phyloP scores from a whole-genome alignment of 2,329 filamentous ascomycete species.

The Trichophaea hybrida region DNA sequence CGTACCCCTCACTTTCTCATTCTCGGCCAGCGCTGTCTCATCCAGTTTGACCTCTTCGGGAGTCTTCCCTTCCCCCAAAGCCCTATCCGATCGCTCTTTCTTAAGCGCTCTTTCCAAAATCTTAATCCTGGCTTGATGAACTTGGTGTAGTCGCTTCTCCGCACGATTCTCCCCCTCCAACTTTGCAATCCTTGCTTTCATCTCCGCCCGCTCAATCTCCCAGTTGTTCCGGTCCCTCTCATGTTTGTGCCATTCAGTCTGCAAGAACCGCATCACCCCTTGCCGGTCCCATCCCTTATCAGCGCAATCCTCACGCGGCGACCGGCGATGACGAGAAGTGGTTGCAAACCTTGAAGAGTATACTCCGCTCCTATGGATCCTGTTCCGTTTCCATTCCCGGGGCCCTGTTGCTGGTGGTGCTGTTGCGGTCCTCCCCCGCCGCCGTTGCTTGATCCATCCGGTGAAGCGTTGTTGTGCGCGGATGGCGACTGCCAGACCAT shows the following conservation, averaged over 20 bases:
- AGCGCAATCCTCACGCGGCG: neutral
- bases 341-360: slow-evolving; percentile 48
- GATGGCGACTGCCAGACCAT: slow-evolving; percentile 61
- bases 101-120: slow-evolving; percentile 32
- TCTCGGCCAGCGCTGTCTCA: neutral
- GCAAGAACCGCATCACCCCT: slow-evolving; percentile 98
- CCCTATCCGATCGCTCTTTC: slow-evolving; percentile 23
- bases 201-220: slow-evolving; percentile 98
- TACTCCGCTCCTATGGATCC: slow-evolving; percentile 51
- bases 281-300: slow-evolving; percentile 9
- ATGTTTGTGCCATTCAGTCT: slow-evolving; percentile 97
- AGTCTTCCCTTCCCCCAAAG: slow-evolving; percentile 21
- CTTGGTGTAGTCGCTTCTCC: slow-evolving; percentile 36
- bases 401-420: slow-evolving; percentile 6
- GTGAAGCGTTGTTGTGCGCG: slow-evolving; percentile 43
- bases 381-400: slow-evolving; percentile 31
- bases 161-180: slow-evolving; percentile 81
- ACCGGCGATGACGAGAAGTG: neutral
- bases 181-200: slow-evolving; percentile 92
- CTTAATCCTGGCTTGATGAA: slow-evolving; percentile 28
- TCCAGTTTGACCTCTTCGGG: neutral
- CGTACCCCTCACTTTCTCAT: neutral
- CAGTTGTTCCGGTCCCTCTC: slow-evolving; percentile 95
- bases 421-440: slow-evolving; percentile 28
- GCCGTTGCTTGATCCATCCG: slow-evolving; percentile 34